Base-by-base conservation (phyloP, 2,329 filamentous ascomycete genomes). In the Aspergillus fructus region DNA sequence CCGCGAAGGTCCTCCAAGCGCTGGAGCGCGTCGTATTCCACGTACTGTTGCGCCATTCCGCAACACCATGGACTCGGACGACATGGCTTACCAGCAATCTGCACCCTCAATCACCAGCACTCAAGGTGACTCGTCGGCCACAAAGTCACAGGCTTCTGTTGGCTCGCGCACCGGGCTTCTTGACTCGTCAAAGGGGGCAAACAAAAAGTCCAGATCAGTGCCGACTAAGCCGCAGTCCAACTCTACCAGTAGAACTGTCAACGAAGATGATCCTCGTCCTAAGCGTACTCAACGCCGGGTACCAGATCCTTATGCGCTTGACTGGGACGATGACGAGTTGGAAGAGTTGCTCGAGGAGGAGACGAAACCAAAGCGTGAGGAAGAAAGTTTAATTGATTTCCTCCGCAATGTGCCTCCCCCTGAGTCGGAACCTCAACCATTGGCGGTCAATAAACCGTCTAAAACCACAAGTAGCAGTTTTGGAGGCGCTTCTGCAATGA, bases 261-360 rank as follows among this genome's bases (percentile, higher is more conserved):
- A n/a, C 11, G 74, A 77, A 5, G 66, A 69, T 17, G 64, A 65
- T 41, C 61, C 80, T 73, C 82, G 86, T 70, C 88, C 90, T 5
- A 83, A 85, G 65, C 85, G 89, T 53, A 96, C 90, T 68, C 90
- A 88, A 45, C 85, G 88, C 46, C 86, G 91, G 27, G 85, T 92
- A 51, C 89, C 85, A 56, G 94, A 99, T 67, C 94, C 93, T 0
- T 97, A 97, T 64, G 91, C 92, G n/a, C 91, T 97, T 62, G 93
- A 97, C 68, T 65, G 66, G 21, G 78, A 78, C 53, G 89, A 87
- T 65, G 88, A 91, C 53, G 87, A 87, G 4, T 80, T 87, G 8
- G 82, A 85, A 13, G 81, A 86, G 2, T 79, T 85, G 30, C 71
- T 82, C 19, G 72, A 80, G 34, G 60, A 66, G 13, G 34, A 30